phyloP scores from a whole-genome alignment of 371 early-diverging fungal genomes.

The Mucor saturninus region DNA sequence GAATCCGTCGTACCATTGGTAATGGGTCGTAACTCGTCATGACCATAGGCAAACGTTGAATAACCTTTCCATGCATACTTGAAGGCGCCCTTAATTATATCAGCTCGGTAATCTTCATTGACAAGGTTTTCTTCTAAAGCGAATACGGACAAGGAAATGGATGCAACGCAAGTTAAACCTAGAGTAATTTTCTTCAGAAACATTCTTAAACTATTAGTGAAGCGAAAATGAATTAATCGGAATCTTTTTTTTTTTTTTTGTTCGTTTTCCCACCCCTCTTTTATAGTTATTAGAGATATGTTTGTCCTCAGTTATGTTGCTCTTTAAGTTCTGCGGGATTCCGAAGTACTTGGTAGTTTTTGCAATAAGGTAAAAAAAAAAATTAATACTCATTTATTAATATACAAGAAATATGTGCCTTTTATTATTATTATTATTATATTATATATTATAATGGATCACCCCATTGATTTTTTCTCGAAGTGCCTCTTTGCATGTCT shows the following conservation, averaged over 20 bases:
- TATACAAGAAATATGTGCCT: too few relatives aligned
- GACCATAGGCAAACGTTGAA: conserved; percentile 60
- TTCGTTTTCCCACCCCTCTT: background rate
- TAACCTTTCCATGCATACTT: conserved; percentile 83
- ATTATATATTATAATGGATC: conserved; percentile 32
- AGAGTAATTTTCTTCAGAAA: conserved; percentile 8
- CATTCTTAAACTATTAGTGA: conserved; percentile 4
- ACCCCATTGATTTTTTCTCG: conserved; percentile 48
- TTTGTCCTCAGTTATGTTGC: too few relatives aligned
- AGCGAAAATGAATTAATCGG: conserved; percentile 1
- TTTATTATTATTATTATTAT: background rate
- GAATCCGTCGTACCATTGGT: conserved; percentile 56
- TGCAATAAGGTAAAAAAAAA: too few relatives aligned
- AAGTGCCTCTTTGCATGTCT: conserved; percentile 21
- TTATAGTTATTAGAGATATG: too few relatives aligned
- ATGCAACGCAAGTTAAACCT: background rate
- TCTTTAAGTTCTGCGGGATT: too few relatives aligned
- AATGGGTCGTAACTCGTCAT: conserved; percentile 62
- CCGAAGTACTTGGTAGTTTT: too few relatives aligned
- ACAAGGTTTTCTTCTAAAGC: background rate
- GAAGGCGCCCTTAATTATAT: conserved; percentile 57
- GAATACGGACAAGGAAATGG: background rate
- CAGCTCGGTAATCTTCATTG: conserved; percentile 7
- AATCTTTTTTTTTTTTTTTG: background rate
- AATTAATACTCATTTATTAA: too few relatives aligned